Percentiles rank a stretch among this genome's conserved stretches.
Conservation (phyloP, 2,329 filamentous ascomycete species). For the Epicoccum sorghinum region DNA sequence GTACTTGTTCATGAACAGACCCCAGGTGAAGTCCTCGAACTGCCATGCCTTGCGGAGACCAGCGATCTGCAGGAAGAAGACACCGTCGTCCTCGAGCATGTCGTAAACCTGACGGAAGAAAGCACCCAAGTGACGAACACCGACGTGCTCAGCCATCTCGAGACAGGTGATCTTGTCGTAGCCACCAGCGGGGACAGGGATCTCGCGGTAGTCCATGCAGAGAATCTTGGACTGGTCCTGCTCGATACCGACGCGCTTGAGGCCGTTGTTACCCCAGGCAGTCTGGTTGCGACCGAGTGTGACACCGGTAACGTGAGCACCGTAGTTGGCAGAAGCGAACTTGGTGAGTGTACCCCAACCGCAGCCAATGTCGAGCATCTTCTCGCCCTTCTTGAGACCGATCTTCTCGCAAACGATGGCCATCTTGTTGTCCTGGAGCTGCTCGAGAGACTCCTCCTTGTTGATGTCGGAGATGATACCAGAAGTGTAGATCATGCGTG, state of each 20-base stretch:
- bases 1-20: conserved; percentile 99
- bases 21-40: conserved; percentile 97
- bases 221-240: conserved; percentile 91
- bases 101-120: conserved; percentile 89
- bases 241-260: conserved; percentile 79
- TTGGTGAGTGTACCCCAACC: conserved; percentile 97
- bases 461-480: conserved; percentile 89
- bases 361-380: conserved; percentile 91
- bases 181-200: conserved; percentile 74
- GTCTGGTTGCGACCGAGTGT: conserved; percentile 97
- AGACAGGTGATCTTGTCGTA: conserved; percentile 97
- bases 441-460: conserved; percentile 87
- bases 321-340: conserved; percentile 92
- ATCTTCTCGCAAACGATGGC: conserved; percentile 97
- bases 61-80: conserved; percentile 95
- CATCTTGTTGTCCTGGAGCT: conserved; percentile 98
- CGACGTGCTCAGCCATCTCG: conserved; percentile 99
- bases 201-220: conserved; percentile 97
- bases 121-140: conserved; percentile 80
- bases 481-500: conserved; percentile 98
- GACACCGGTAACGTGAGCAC: conserved; percentile 82
- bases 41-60: conserved; percentile 95
- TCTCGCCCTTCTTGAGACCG: conserved; percentile 78
- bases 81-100: conserved; percentile 95
- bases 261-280: conserved; percentile 90